Evolutionary conservation across 176 grass and related monocot species (phyloP).

Genomic region (Thalia dealbata): DNA sequence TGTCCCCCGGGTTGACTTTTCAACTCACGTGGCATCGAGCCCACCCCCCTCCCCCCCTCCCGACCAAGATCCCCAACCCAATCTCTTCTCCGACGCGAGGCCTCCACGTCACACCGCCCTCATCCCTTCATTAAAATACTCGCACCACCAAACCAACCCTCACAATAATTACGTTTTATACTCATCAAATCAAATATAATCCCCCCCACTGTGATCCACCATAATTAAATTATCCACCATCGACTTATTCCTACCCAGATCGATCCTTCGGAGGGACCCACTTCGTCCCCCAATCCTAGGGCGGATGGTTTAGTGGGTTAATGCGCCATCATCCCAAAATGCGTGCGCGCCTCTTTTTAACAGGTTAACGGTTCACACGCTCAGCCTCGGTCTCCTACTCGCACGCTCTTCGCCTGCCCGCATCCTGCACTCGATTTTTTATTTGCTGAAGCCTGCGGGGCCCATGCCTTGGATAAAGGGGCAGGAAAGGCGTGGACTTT

Average conservation of each 20-base stretch:
- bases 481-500: neutral
- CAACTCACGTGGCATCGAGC: neutral
- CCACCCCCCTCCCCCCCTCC: neutral
- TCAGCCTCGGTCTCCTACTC: neutral
- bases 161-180: neutral
- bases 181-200: neutral
- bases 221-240: too few species aligned
- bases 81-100: neutral
- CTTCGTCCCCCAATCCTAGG: neutral
- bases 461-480: neutral
- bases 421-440: neutral
- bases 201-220: constrained; percentile 1
- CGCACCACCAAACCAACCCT: neutral
- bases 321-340: neutral
- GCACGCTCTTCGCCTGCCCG: neutral
- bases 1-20: neutral
- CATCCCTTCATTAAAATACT: neutral
- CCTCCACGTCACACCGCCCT: neutral
- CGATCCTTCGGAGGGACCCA: too few species aligned
- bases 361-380: neutral
- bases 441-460: neutral
- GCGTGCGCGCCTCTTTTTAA: neutral
- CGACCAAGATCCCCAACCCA: neutral
- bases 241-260: too few species aligned
- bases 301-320: neutral